Base-by-base conservation (phyloP, 805 yeast species). In the Schwanniomyces sp. region DNA sequence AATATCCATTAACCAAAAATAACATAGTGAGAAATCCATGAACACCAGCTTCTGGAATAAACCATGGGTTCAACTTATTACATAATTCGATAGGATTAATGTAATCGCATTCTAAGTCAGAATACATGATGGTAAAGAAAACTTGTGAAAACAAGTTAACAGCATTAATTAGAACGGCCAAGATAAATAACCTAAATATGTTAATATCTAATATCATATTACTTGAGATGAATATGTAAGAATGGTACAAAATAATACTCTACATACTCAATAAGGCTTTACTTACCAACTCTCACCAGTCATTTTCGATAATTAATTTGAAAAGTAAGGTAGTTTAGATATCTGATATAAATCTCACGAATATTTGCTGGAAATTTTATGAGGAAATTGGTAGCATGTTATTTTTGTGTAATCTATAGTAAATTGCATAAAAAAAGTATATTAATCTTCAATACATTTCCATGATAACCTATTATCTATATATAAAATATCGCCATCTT, bases 81-180 rank as follows among this genome's bases (percentile, higher is more conserved):
- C 99, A 94, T 59, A 94, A 79, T 72, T 92, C 98, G 66, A 92
- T 90, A 48, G 98, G 98, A 69, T 92, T 94, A 74, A 92, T 91
- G 77, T 92, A 94, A 70, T 94, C 99, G 63, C 91, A 85, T 70
- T 89, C 98, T 68, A 91, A 79, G 71, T 91, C 98, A 55, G 96
- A 88, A 76, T 88, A 92, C 86, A 91, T 84, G 70, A 91, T 91
- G 43, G 97, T 90, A 80, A 91, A 91, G 69, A 88, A 94, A 47
- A 91, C 97, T 74, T 91, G 97, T 34, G 88, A 76, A 64, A 92
- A 91, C 71, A 92, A 77, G 78, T 88, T 90, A 58, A 87, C 81
- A 50, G 96, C 94, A 70, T 92, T 92, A 53, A 86, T 78, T 50
- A 91, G 64, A 39, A 91, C 96, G 8, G 96, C 89, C 57, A 82